Evolutionary conservation across 108 stramenopile species (phyloP).

Genomic region (Cyclotella sp.): DNA sequence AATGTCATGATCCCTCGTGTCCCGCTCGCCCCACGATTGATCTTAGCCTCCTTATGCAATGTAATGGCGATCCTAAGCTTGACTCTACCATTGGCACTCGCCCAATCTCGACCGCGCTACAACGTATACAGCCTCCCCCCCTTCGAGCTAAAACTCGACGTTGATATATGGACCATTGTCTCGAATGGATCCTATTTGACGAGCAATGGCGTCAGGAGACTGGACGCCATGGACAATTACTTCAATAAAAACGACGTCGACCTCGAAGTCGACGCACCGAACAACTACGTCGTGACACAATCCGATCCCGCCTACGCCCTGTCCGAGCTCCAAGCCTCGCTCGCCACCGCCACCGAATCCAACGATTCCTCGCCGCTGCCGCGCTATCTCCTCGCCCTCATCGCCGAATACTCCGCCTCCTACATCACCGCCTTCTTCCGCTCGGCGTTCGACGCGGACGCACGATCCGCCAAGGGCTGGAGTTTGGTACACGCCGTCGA

Average conservation of each 20-base stretch:
- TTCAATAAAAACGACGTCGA: neutral
- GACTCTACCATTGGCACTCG: neutral
- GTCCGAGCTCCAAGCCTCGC: conserved; percentile 9
- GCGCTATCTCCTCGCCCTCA: conserved; percentile 3
- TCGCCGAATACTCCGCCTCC: conserved; percentile 21
- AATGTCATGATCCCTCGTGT: too few species aligned
- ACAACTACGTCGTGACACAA: neutral
- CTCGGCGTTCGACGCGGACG: conserved; percentile 1
- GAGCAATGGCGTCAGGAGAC: neutral
- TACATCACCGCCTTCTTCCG: conserved; percentile 16
- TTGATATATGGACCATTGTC: conserved; percentile 30
- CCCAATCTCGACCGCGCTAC: conserved; percentile 5
- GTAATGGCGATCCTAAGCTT: neutral
- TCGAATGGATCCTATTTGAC: conserved; percentile 1
- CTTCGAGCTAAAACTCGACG: conserved; percentile 26
- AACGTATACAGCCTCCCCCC: conserved; percentile 36
- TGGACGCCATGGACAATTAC: neutral
- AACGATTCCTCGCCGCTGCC: neutral
- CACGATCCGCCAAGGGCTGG: conserved; percentile 23
- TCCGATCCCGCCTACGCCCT: conserved; percentile 9
- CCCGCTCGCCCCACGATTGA: too few species aligned
- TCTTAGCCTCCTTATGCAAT: too few species aligned
- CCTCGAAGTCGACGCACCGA: neutral
- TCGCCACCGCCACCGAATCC: neutral
- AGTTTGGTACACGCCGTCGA: conserved; percentile 31